These are phyloP conservation scores for Fusarium redolens DNA, from an alignment of 2,329 filamentous ascomycete genomes.

Conservation along the genomic window DNA sequence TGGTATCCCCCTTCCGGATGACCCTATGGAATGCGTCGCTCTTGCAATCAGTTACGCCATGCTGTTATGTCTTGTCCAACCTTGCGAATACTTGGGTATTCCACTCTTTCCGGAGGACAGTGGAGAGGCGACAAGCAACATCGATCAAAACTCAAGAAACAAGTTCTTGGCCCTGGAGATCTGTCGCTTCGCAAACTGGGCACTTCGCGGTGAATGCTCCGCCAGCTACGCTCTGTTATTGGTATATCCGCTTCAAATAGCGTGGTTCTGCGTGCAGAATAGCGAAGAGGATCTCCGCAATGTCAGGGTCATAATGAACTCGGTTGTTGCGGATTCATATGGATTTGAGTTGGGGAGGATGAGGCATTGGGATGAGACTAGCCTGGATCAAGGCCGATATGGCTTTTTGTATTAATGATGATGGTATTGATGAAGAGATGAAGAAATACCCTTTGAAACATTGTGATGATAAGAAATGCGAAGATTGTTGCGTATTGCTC, in stretches of 20 bases:
- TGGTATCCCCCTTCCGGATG: not conserved
- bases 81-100: constrained; percentile 3
- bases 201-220: not conserved
- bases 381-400: not conserved
- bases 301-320: constrained; percentile 10
- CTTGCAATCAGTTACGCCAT: constrained; percentile 15
- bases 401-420: constrained; percentile 8
- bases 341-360: constrained; percentile 25
- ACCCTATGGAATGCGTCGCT: constrained; percentile 7
- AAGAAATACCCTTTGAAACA: accelerated
- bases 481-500: not conserved
- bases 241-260: constrained; percentile 25
- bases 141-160: not conserved
- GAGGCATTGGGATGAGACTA: constrained; percentile 11
- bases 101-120: not conserved
- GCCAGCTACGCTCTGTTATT: constrained; percentile 3
- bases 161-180: constrained; percentile 12
- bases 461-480: accelerated
- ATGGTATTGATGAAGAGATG: accelerated
- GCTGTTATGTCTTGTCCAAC: constrained; percentile 14
- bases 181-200: constrained; percentile 7
- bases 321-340: constrained; percentile 15
- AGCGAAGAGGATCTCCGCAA: not conserved
- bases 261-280: constrained; percentile 15
- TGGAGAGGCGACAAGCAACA: accelerated